Percentiles rank a stretch among this genome's conserved stretches.
Conservation (phyloP, 257 asterid genomes). For the Primulina huaijiensis region DNA sequence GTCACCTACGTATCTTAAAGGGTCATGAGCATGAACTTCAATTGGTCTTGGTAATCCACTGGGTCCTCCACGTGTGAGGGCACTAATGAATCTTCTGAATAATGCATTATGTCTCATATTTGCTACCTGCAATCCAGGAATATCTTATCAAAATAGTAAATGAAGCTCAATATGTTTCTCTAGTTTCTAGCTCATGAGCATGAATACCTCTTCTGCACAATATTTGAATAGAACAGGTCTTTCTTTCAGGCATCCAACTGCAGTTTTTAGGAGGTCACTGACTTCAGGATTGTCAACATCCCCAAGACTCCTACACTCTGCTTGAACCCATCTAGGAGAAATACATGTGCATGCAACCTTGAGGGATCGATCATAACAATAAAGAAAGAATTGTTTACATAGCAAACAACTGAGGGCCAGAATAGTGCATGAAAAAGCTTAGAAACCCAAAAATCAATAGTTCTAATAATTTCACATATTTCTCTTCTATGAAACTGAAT, state of each 20-base stretch:
- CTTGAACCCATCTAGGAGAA: slow-evolving; percentile 88
- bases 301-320: slow-evolving; percentile 90
- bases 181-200: slow-evolving; percentile 24
- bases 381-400: neutral
- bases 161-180: slow-evolving; percentile 12
- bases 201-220: slow-evolving; percentile 91
- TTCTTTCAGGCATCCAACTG: slow-evolving; percentile 89
- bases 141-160: slow-evolving; percentile 18
- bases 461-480: neutral
- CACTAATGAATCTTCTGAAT: slow-evolving; percentile 96
- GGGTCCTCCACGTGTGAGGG: slow-evolving; percentile 99
- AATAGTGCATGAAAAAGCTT: neutral
- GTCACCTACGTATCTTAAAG: slow-evolving; percentile 96
- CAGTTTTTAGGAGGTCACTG: slow-evolving; percentile 80
- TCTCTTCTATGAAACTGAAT: neutral
- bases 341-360: slow-evolving; percentile 20
- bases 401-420: neutral
- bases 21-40: slow-evolving; percentile 99
- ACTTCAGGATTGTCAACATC: slow-evolving; percentile 97
- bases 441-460: neutral
- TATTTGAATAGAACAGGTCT: slow-evolving; percentile 95
- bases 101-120: slow-evolving; percentile 98
- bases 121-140: slow-evolving; percentile 62
- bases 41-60: slow-evolving; percentile 99
- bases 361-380: slow-evolving; percentile 17